Base-by-base conservation (phyloP, 1,284 basidiomycete species). In the Somion occarium region DNA sequence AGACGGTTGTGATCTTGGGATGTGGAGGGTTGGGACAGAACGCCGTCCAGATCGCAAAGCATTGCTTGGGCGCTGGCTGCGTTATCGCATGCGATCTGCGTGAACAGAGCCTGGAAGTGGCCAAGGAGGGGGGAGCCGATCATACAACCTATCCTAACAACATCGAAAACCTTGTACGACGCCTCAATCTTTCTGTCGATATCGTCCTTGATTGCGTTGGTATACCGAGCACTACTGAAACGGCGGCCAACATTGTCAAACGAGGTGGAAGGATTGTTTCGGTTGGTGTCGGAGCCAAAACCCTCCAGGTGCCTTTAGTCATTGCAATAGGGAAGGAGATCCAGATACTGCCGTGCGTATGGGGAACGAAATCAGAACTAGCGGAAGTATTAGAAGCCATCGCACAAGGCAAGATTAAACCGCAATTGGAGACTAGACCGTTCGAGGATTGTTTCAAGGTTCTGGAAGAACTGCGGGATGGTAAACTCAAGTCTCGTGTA, bases 161-260 rank as follows among this genome's bases (percentile, higher is more conserved):
- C 19, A 42, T 63, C 26, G 45, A 48, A 11, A 44, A 37, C 5
- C 27, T 56, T 27, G 5, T 63, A n/a, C 34, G 25, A 13, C 53
- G 55, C 46, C 48, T 58, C 73, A 7, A 74, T 65, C 56, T 75
- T 62, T 1, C 59, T 65, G 44, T 71, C 70, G 27, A 73, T 62
- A 38, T 72, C 66, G 7, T 68, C 59, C 15, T 74, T 68, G 51
- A 73, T 67, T 38, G 67, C n/a, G 61, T 63, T 2, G 61, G 60
- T 5, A 54, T 41, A 11, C 56, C 59, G 44, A 37, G 38, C n/a
- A 60, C 56, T 2, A 52, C 59, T 48, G 57, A 61, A 18, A 43
- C 38, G 1, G 55, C 50, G 11, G 49, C 58, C 11, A 45, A 49
- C 4, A 43, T 44, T 2, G 50, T 59, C 5, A 45, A 53, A 24